Evolutionary conservation across 208 protist genomes (phyloP), one percentile per base, ranked within the genome.

Genomic region (Trypanosoma congolense): DNA sequence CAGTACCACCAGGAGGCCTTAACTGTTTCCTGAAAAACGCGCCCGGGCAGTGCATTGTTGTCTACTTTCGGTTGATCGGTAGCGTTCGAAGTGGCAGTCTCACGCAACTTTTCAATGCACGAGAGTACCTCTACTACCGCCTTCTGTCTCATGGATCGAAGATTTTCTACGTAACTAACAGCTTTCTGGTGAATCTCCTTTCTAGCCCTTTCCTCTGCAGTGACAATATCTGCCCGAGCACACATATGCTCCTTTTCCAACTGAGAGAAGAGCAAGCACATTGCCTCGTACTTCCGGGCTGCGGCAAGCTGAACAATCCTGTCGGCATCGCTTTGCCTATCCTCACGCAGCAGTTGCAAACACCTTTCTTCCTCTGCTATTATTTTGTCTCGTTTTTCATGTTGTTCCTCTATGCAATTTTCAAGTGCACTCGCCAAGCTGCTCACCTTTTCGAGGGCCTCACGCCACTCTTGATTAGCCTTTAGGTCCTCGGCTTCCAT

Each of bases 401-500:
- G 4, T 22, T 51, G 43, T 10, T 46, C 33, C 4, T 4, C 16
- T 33, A 58, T 16, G 45, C 18, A 58, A 30, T 57, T 21, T 10
- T 24, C 5, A 33, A 58, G 50, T 21, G 25, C 25, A 14, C 55
- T 16, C 31, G 47, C 28, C 36, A 65, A 45, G n/a, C 31, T 36
- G 14, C 9, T 48, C 14, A 18, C 16, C 30, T 58, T 18, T 14
- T 65, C 59, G 14, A 51, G 22, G 22, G 3, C 22, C 19, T 25
- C 38, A 31, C 40, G 57, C 30, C 47, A 46, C 8, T 44, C 50
- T 33, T 18, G 22, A 8, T 9, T 45, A 0, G 51, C 43, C 26
- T 40, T 65, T 28, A 18, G 3, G 36, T 65, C 59, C 46, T 65
- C 59, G 19, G 56, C 44, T 19, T 58, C 36, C 59, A 65, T 57